Evolutionary conservation across 768 basidiomycete genomes (phyloP), one percentile per base, ranked within the genome.

Genomic region (Rickenella mellea): DNA sequence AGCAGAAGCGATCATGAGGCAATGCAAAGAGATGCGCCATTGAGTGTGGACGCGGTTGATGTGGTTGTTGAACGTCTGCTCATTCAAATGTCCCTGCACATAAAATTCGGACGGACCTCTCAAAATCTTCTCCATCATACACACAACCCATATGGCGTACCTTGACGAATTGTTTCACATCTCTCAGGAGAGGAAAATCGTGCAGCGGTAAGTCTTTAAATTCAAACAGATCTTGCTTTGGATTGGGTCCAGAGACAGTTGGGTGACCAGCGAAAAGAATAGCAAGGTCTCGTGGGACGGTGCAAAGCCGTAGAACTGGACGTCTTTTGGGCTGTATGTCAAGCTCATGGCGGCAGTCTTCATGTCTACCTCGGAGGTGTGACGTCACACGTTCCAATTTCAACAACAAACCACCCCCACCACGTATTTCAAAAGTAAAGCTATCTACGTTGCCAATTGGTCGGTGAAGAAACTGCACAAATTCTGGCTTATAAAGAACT

Each of bases 251-350:
- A 38, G 57, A 60, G 20, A 66, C 66, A 10, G 68, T 69, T 20
- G 67, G 66, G 42, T 70, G 67, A 21, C 61, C 59, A 24, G 62
- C 60, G 51, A 74, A 69, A n/a, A 75, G 60, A 6, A 69, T 57
- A 14, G 68, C 69, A 7, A 71, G 69, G 49, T 73, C 66, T 41
- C 71, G 61, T 11, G 68, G 60, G 29, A 74, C 68, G 71, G 64
- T 3, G 65, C 66, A 46, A 69, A 74, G 10, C 73, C 73, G 46
- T 71, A 74, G 47, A 64, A 61, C 25, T 49, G 43, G 31, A 66
- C 41, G 25, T n/a, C n/a, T n/a, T n/a, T n/a, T n/a, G n/a, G n/a
- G n/a, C n/a, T n/a, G n/a, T n/a, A n/a, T n/a, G n/a, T n/a, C n/a
- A n/a, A n/a, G n/a, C n/a, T n/a, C n/a, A n/a, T n/a, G n/a, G n/a